phyloP scores from a whole-genome alignment of 192 early-diverging fungal genomes.

The Coemansia asiatica region DNA sequence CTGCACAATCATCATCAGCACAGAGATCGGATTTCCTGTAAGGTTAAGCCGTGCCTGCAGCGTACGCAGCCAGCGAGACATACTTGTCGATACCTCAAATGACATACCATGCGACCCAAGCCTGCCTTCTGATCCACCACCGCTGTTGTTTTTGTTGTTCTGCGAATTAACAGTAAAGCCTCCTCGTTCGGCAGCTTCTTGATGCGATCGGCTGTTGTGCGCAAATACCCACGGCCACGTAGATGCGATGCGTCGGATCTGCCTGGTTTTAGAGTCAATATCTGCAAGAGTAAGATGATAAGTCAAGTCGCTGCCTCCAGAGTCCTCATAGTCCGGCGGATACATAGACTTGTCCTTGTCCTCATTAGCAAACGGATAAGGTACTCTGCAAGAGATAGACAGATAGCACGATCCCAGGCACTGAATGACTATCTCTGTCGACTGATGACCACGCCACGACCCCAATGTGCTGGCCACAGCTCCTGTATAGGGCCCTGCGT shows the following conservation, averaged over 20 bases:
- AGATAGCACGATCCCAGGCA: constrained; percentile 38
- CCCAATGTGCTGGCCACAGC: constrained; percentile 33
- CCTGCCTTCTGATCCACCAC: not conserved
- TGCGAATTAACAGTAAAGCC: not conserved
- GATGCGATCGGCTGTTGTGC: constrained; percentile 18
- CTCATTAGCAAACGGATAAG: constrained; percentile 36
- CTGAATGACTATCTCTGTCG: constrained; percentile 45
- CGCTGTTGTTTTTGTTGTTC: not conserved
- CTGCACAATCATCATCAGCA: constrained; percentile 40
- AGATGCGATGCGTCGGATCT: constrained; percentile 40
- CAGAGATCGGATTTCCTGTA: constrained; percentile 35
- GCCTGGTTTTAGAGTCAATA: constrained; percentile 29
- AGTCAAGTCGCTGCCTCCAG: constrained; percentile 39
- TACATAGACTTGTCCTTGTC: constrained; percentile 27
- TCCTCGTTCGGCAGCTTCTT: constrained; percentile 7
- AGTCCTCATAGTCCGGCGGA: constrained; percentile 30
- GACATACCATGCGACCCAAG: constrained; percentile 7
- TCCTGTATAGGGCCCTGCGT: constrained; percentile 39
- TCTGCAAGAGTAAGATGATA: constrained; percentile 52
- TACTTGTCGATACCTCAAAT: constrained; percentile 30
- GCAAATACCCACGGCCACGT: constrained; percentile 52
- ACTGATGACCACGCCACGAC: constrained; percentile 38
- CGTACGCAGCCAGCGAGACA: constrained; percentile 51
- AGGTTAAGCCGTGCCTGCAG: constrained; percentile 49
- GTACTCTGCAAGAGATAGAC: constrained; percentile 51